phyloP scores from a whole-genome alignment of 768 basidiomycete species.

The Boletus rex-veris region DNA sequence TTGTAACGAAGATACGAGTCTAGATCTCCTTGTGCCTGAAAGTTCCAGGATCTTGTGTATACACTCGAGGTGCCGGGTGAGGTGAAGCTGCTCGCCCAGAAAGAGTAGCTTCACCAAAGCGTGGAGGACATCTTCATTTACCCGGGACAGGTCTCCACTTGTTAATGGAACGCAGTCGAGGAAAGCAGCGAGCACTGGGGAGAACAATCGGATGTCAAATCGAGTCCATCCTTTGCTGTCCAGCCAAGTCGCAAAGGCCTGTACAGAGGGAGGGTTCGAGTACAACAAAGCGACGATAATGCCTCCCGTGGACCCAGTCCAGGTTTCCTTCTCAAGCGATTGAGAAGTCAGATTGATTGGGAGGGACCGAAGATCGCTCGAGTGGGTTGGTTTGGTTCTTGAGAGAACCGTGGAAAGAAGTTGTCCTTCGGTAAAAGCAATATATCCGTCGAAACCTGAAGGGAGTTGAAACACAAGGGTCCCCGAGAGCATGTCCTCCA shows the following conservation, averaged over 20 bases:
- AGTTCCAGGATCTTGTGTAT: constrained; percentile 28
- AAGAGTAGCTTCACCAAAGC: constrained; percentile 29
- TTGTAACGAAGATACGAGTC: constrained; percentile 23
- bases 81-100: neutral
- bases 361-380: constrained; percentile 4
- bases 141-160: constrained; percentile 15
- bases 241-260: constrained; percentile 41
- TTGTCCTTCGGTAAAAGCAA: constrained; percentile 6
- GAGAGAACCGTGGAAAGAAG: constrained; percentile 6
- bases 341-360: constrained; percentile 26
- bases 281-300: constrained; percentile 47
- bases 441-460: constrained; percentile 24
- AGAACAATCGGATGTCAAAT: constrained; percentile 26
- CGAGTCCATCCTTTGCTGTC: constrained; percentile 16
- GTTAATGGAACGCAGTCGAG: constrained; percentile 38
- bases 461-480: constrained; percentile 37
- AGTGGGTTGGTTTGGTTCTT: neutral
- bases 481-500: constrained; percentile 49
- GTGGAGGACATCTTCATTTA: constrained; percentile 29
- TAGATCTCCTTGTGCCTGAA: constrained; percentile 19
- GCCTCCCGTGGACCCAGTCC: constrained; percentile 43
- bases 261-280: constrained; percentile 25
- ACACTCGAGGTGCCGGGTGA: constrained; percentile 19
- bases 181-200: constrained; percentile 43
- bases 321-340: constrained; percentile 41